These are phyloP conservation scores for Vigna angularis DNA, from an alignment of 306 rosid genomes.

Conservation along the genomic window DNA sequence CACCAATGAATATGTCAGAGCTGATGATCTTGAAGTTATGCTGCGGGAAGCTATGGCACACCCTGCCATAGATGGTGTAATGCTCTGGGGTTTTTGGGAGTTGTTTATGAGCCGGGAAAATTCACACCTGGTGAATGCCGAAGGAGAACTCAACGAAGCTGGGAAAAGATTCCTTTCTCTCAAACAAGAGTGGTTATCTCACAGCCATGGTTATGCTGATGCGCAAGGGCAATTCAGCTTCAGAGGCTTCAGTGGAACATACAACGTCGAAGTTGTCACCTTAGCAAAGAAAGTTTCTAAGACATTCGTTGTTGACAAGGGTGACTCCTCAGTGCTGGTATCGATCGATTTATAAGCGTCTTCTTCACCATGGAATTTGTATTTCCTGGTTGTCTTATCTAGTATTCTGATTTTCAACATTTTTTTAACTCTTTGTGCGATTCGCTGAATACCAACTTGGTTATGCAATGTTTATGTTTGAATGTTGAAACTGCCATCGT, in stretches of 20 bases:
- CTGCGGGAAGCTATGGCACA: constrained; percentile 79
- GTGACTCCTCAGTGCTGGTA: constrained; percentile 64
- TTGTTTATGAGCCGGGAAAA: constrained; percentile 80
- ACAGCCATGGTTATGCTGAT: constrained; percentile 61
- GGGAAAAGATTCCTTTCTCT: constrained; percentile 71
- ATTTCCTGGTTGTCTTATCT: constrained; percentile 17
- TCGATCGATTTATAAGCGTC: constrained; percentile 55
- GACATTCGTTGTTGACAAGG: constrained; percentile 85
- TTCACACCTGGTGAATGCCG: constrained; percentile 81
- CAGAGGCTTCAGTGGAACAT: constrained; percentile 84
- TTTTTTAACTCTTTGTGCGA: too few relatives aligned
- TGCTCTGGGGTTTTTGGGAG: constrained; percentile 98
- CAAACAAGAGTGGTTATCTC: constrained; percentile 83
- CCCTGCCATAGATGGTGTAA: constrained; percentile 77
- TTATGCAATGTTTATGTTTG: constrained; percentile 26
- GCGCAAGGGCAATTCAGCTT: constrained; percentile 68
- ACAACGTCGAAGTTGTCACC: constrained; percentile 62
- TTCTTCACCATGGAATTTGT: not conserved
- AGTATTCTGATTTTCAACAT: constrained; percentile 29
- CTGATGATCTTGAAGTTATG: constrained; percentile 91
- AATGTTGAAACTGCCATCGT: not conserved
- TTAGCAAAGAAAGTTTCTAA: constrained; percentile 53
- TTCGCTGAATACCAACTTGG: not conserved
- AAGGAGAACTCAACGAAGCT: constrained; percentile 88
- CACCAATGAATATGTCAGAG: constrained; percentile 70